Base-by-base conservation (phyloP, 345 rosid species). In the Triadica sebifera region DNA sequence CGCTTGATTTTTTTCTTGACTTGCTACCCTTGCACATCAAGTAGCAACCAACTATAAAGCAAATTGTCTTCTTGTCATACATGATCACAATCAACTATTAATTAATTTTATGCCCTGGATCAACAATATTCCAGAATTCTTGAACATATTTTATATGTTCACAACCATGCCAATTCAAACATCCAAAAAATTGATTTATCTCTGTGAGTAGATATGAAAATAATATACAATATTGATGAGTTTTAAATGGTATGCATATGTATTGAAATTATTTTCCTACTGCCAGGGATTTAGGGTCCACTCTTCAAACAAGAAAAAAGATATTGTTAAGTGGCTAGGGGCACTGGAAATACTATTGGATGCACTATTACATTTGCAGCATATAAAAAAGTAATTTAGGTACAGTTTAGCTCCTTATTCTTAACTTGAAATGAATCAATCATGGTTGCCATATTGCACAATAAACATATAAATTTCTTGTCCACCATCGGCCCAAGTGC, bases 401-500 rank as follows among this genome's bases (percentile, higher is more conserved):
- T 60, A 2, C 13, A 29, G 65, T 58, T 58, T 58, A 24, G 63
- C 37, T 24, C 3, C n/a, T n/a, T n/a, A n/a, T n/a, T 29, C 15
- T 58, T 60, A 60, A 25, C 43, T 12, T 60, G 65, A 60, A 34
- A 60, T 34, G 65, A 29, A 60, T 6, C 65, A 60, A 60, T 34
- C 65, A 34, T 60, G 65, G 43, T 4, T 29, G 43, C 16, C 43
- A 60, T 60, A 34, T 60, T 13, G 19, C 43, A 60, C 12, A 60
- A 58, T 60, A 29, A 11, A 25, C 65, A 29, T 34, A 60, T 60
- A 60, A 13, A 12, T 34, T 17, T 60, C 43, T 34, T 29, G 65
- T 60, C 38, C 56, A 51, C 65, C 29, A 41, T 15, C 43, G 29
- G 29, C 43, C 15, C 5, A 12, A 29, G 17, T 15, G 43, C 3